Conservation (phyloP, 2,329 filamentous ascomycete species). For the Canariomyces notabilis region DNA sequence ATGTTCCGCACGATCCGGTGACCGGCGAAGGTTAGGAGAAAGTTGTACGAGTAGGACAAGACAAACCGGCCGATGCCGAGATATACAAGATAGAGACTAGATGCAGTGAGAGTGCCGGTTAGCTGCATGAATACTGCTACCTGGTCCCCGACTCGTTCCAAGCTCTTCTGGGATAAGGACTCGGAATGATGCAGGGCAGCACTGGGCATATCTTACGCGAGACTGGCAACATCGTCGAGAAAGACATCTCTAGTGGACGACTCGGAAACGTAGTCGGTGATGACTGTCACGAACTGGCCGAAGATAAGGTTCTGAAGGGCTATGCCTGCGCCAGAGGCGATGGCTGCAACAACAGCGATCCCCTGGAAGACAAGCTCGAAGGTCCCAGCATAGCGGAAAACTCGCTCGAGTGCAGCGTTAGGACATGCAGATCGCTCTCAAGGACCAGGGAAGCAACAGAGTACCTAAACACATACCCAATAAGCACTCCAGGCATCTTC, state of each 20-base stretch:
- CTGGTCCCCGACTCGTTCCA: too few relatives aligned
- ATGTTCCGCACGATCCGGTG: constrained; percentile 27
- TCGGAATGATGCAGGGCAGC: too few relatives aligned
- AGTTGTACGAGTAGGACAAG: constrained; percentile 39
- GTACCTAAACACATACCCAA: constrained; percentile 5
- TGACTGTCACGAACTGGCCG: constrained; percentile 43
- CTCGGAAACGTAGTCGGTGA: constrained; percentile 39
- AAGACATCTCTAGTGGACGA: constrained; percentile 31
- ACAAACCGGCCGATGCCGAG: constrained; percentile 48
- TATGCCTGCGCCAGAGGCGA: constrained; percentile 40
- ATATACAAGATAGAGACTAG: constrained; percentile 47
- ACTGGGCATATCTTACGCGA: constrained; percentile 14
- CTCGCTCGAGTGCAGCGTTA: constrained; percentile 12
- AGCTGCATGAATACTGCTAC: too few relatives aligned
- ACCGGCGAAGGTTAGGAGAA: constrained; percentile 26
- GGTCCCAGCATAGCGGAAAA: constrained; percentile 17
- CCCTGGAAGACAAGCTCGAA: constrained; percentile 18
- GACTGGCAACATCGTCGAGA: constrained; percentile 26
- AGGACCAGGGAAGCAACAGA: neutral
- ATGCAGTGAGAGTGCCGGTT: constrained; percentile 17
- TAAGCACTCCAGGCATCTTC: constrained; percentile 12
- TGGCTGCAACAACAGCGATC: constrained; percentile 28
- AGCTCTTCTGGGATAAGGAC: too few relatives aligned
- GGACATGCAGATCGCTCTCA: neutral
- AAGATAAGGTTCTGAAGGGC: constrained; percentile 50